Evolutionary conservation across 331 rosid genomes (phyloP).

Genomic region (Spiraea crenata): DNA sequence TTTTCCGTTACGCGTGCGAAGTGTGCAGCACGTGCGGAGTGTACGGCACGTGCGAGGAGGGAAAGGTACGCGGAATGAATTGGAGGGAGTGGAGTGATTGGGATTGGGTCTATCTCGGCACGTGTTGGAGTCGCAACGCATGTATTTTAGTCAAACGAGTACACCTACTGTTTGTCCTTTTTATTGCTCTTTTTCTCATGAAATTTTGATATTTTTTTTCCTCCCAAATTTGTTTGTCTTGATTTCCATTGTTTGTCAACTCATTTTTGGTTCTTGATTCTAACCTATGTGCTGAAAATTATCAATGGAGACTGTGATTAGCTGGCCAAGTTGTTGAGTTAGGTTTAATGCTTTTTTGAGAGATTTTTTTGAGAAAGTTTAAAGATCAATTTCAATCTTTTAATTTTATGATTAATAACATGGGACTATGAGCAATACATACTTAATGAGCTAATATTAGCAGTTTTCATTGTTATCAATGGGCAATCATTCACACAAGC

Average conservation of each 20-base stretch:
- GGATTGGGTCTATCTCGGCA: not conserved
- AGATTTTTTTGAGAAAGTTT: no score
- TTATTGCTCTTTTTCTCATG: not conserved
- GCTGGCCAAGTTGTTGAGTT: not conserved
- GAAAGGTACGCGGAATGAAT: no score
- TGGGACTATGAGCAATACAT: no score
- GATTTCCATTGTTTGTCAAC: not conserved
- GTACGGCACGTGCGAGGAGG: no score
- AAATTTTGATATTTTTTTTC: not conserved
- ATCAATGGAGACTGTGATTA: no score
- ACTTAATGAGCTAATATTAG: no score
- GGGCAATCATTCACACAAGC: no score
- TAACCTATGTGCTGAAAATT: not conserved
- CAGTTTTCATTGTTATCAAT: no score
- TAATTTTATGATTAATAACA: no score
- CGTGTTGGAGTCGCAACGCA: not conserved
- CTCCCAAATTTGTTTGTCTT: not conserved
- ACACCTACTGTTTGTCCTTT: not conserved
- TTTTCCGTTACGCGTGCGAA: not conserved
- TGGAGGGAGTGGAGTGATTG: not conserved
- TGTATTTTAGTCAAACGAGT: constrained; percentile 3
- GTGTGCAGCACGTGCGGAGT: not conserved
- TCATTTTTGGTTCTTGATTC: not conserved
- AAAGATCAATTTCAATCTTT: no score
- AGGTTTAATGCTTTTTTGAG: no score